Evolutionary conservation across 371 early-diverging fungal species (phyloP), one percentile per base, ranked within the genome.

Genomic region (Phascolomyces articulosus): DNA sequence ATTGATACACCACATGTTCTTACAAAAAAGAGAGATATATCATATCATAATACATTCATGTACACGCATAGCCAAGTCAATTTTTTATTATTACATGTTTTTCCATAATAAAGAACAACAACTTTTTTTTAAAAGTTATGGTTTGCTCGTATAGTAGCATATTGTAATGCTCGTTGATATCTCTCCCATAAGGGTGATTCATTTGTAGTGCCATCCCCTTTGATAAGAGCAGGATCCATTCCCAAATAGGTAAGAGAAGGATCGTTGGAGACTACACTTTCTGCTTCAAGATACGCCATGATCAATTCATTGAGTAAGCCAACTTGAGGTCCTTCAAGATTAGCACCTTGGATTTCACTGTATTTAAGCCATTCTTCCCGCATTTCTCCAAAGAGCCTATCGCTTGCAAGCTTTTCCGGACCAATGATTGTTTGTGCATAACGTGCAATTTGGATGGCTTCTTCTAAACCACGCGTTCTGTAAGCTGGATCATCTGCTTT

Each of bases 231-330:
- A 34, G 1, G 2, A 34, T 0, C 11, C 2, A 11, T 11, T 9
- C 9, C 2, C 11, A 34, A 34, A 34, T 34, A 0, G 11, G 9
- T 34, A 9, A 6, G 9, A 34, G 0, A 11, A 9, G 34, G 34
- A 9, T 34, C 47, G 16, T 20, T 47, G 6, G 47, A 13, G 15
- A 1, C 6, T 20, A 2, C 21, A 2, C 47, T 57, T 62, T 75
- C 72, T 16, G 74, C 75, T 53, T 83, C 80, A 8, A 83, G 48
- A 38, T 69, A 78, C 2, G 65, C 68, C 75, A 78, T 75, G 11
- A 83, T 66, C 13, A 83, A 44, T 9, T 60, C 61, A 58, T 78
- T 80, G 13, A 83, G 61, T 13, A 79, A 41, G 2, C 74, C 65
- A 2, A 63, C 70, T 44, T 83, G 75, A n/a, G 29, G 21, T 1